Base-by-base conservation (phyloP, 257 asterid genomes). In the Penstemon barbatus region DNA sequence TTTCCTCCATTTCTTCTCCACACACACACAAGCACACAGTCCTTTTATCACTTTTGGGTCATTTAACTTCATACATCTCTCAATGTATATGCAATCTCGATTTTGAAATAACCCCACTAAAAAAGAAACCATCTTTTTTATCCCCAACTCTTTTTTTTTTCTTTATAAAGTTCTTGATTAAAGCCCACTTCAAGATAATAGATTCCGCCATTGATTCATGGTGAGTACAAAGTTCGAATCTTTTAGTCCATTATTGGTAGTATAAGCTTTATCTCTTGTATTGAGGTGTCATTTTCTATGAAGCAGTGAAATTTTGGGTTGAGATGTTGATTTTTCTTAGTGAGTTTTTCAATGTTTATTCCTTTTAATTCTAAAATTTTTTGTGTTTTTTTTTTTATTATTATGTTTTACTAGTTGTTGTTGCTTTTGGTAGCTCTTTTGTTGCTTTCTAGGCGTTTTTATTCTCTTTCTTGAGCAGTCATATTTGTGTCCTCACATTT, bases 391-490 rank as follows among this genome's bases (percentile, higher is more conserved):
- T 15, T 15, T 15, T 15, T 75, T 80, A 80, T 80, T 73, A 66
- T 60, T 66, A 55, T 77, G 77, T 72, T 74, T 72, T 77, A n/a
- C 75, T 70, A 66, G 74, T 52, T 75, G 81, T 78, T 80, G 83
- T 78, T 80, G 80, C 86, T 75, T 80, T 78, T 66, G 65, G 77
- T 75, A 65, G 65, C 82, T 78, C 81, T 86, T 92, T 87, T 89
- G 95, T 83, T 83, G 81, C 85, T 88, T 89, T 84, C 96, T 83
- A 88, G 90, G 86, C 81, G 79, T 79, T 79, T 83, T 87, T 87
- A 82, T 83, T 91, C 90, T 84, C 85, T 89, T 74, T 86, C 88
- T 89, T 84, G 92, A 89, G 97, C 96, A 85, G 96, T 89, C 89
- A 78, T 83, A 77, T 79, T 82, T 83, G 61, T 75, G 87, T 77